Evolutionary conservation across 2,329 filamentous ascomycete genomes (phyloP).

Genomic region (Verticillium nubilum): DNA sequence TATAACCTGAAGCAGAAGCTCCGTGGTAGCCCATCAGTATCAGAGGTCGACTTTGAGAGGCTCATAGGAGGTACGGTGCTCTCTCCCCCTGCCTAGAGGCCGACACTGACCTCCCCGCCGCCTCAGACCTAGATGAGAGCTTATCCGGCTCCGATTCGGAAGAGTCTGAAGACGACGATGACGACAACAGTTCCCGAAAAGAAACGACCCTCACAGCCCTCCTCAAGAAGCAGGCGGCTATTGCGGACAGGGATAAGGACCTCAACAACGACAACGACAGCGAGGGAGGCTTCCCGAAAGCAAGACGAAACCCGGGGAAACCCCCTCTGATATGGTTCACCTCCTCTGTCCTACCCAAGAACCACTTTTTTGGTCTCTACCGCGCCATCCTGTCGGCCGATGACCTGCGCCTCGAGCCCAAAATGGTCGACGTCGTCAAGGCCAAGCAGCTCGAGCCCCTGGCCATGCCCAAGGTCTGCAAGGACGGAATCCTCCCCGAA

Average conservation of each 20-base stretch:
- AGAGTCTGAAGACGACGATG: slow-evolving; percentile 61
- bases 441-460: slow-evolving; percentile 72
- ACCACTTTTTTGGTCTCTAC: slow-evolving; percentile 82
- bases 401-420: slow-evolving; percentile 60
- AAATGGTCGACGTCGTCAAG: slow-evolving; percentile 62
- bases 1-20: slow-evolving; percentile 95
- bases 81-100: not conserved
- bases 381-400: slow-evolving; percentile 68
- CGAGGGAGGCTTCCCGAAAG: slow-evolving; percentile 23
- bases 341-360: slow-evolving; percentile 67
- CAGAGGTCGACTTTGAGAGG: slow-evolving; percentile 80
- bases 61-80: slow-evolving; percentile 52
- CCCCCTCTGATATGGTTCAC: slow-evolving; percentile 80
- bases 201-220: slow-evolving; percentile 70
- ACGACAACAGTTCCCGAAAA: slow-evolving; percentile 49
- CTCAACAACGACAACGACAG: slow-evolving; percentile 46
- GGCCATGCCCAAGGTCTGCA: slow-evolving; percentile 44
- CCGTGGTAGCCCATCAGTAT: slow-evolving; percentile 64
- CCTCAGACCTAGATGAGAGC: slow-evolving; percentile 73
- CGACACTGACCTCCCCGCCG: not conserved
- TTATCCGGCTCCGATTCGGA: slow-evolving; percentile 81
- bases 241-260: slow-evolving; percentile 45
- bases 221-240: slow-evolving; percentile 75
- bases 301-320: slow-evolving; percentile 40
- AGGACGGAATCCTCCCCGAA: slow-evolving; percentile 51